A percentile compares a stretch with the other conserved stretches of the same genome.
phyloP scores from a whole-genome alignment of 768 basidiomycete species.

The Lentinula edodes region DNA sequence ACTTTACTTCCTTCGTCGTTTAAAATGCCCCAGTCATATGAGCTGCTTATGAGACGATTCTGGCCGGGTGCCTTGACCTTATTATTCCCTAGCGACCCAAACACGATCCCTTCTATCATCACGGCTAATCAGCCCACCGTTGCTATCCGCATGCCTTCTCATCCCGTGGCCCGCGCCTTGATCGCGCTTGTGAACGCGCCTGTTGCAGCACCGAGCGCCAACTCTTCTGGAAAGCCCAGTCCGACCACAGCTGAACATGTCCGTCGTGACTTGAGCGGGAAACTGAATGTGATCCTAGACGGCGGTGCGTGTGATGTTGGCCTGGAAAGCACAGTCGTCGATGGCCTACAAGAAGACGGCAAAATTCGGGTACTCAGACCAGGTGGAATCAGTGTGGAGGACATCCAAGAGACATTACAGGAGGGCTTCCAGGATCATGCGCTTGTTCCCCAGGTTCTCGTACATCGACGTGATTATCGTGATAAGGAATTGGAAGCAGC shows the following conservation, averaged over 20 bases:
- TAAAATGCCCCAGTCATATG: constrained; percentile 57
- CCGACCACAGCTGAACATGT: constrained; percentile 91
- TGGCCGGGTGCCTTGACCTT: constrained; percentile 96
- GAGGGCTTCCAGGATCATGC: constrained; percentile 27
- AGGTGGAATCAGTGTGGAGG: constrained; percentile 90
- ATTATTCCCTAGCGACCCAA: constrained; percentile 72
- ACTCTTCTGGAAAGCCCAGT: constrained; percentile 90
- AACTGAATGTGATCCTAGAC: constrained; percentile 76
- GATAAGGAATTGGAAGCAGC: constrained; percentile 65
- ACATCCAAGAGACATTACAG: constrained; percentile 58
- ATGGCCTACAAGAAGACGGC: constrained; percentile 75
- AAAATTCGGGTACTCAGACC: constrained; percentile 80
- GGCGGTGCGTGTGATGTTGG: constrained; percentile 91
- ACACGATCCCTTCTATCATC: constrained; percentile 63
- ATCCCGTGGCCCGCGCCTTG: constrained; percentile 86
- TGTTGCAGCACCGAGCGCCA: constrained; percentile 92
- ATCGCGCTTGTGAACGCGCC: constrained; percentile 72
- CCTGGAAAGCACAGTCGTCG: constrained; percentile 92
- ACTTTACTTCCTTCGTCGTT: constrained; percentile 67
- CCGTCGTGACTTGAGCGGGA: constrained; percentile 66
- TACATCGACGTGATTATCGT: constrained; percentile 73
- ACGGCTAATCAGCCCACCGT: constrained; percentile 79
- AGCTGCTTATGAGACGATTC: constrained; percentile 71
- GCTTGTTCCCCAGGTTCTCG: constrained; percentile 56
- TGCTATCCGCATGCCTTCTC: constrained; percentile 91